These are phyloP conservation scores for Leccinum subgranulosum DNA, from an alignment of 768 basidiomycete species.

Conservation along the genomic window DNA sequence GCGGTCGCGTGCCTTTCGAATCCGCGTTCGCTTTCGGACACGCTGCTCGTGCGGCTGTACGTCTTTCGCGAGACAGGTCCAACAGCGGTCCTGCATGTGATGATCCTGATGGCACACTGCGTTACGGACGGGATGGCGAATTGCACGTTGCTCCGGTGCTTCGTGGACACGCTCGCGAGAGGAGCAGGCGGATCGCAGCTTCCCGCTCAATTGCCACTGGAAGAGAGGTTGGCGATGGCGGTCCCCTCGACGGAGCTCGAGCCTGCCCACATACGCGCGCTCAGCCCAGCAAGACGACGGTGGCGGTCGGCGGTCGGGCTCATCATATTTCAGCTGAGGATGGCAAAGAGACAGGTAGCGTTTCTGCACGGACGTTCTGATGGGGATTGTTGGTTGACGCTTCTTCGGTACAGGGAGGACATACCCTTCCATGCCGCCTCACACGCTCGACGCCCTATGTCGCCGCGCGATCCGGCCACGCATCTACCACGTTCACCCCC, in stretches of 20 bases:
- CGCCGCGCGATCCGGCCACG: slow-evolving; percentile 35
- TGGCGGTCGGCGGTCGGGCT: slow-evolving; percentile 46
- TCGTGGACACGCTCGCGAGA: slow-evolving; percentile 40
- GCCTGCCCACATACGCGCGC: slow-evolving; percentile 26
- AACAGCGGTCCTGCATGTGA: slow-evolving; percentile 36
- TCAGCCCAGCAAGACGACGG: slow-evolving; percentile 36
- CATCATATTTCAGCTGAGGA: slow-evolving; percentile 35
- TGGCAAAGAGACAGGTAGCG: slow-evolving; percentile 36
- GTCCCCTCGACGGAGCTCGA: slow-evolving; percentile 37
- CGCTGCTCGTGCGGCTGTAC: slow-evolving; percentile 40
- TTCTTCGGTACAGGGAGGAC: slow-evolving; percentile 47
- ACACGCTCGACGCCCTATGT: slow-evolving; percentile 33
- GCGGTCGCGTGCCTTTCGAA: slow-evolving; percentile 32
- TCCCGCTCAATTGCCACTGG: slow-evolving; percentile 24
- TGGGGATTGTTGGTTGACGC: background rate
- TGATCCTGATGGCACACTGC: slow-evolving; percentile 45
- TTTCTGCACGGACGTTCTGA: background rate
- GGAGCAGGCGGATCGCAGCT: background rate
- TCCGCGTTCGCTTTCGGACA: slow-evolving; percentile 39
- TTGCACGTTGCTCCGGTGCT: slow-evolving; percentile 39
- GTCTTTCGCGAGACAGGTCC: slow-evolving; percentile 35
- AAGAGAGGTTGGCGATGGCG: slow-evolving; percentile 41
- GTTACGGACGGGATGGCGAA: slow-evolving; percentile 50
- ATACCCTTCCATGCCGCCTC: slow-evolving; percentile 47
- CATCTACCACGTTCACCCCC: slow-evolving; percentile 24